These are phyloP conservation scores for Plasmopara halstedii DNA, from an alignment of 352 stramenopile species.

Conservation along the genomic window DNA sequence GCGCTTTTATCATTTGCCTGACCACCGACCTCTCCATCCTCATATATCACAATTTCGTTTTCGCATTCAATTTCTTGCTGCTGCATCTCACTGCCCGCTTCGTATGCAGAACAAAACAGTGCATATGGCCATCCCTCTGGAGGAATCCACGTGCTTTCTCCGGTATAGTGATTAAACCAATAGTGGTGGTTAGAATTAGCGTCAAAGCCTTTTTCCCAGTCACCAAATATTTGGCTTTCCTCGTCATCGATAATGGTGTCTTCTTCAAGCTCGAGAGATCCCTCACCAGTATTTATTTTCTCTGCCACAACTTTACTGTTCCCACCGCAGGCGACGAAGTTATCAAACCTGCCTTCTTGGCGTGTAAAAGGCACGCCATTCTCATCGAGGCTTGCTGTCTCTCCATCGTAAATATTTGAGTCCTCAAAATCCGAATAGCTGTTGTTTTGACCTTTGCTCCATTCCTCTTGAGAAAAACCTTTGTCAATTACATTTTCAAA, in stretches of 20 bases:
- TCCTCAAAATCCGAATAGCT: slow-evolving; percentile 4
- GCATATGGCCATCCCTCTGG: slow-evolving; percentile 71
- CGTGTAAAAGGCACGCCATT: no score
- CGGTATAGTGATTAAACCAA: slow-evolving; percentile 82
- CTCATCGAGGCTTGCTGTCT: no score
- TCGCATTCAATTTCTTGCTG: slow-evolving; percentile 12
- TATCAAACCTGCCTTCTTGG: no score
- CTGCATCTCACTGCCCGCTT: slow-evolving; percentile 4
- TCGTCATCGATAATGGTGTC: slow-evolving; percentile 63
- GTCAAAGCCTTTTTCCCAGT: slow-evolving; percentile 85
- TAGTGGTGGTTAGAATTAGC: slow-evolving; percentile 79
- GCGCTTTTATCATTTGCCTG: slow-evolving; percentile 6
- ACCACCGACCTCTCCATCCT: slow-evolving; percentile 4
- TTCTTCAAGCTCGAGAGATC: slow-evolving; percentile 23
- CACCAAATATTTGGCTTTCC: slow-evolving; percentile 64
- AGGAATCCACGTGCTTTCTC: slow-evolving; percentile 71
- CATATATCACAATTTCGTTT: slow-evolving; percentile 2
- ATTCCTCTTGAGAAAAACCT: neutral
- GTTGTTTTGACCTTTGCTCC: slow-evolving; percentile 1
- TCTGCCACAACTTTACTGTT: slow-evolving; percentile 4
- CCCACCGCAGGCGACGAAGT: slow-evolving; percentile 1
- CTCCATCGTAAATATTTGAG: neutral
- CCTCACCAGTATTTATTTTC: slow-evolving; percentile 4
- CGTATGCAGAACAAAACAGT: slow-evolving; percentile 43
- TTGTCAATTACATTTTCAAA: slow-evolving; percentile 11